phyloP scores from a whole-genome alignment of 768 basidiomycete species.

The Fomitopsis serialis region DNA sequence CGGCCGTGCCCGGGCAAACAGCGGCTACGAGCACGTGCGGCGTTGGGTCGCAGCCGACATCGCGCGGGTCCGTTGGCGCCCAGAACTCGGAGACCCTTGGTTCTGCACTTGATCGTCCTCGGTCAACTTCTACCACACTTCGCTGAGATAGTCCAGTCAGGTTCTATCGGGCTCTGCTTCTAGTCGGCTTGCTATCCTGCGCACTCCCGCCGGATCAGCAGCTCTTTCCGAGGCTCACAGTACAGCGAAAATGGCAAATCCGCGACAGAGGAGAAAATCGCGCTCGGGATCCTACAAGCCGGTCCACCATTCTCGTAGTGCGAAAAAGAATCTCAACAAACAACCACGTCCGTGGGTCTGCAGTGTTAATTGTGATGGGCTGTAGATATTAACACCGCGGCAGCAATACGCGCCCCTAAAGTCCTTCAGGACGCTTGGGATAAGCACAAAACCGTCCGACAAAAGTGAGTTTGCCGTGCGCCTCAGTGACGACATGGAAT shows the following conservation, averaged over 20 bases:
- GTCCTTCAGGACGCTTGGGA: conserved; percentile 85
- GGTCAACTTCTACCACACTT: not conserved
- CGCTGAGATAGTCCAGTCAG: too few relatives aligned
- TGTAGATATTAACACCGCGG: not conserved
- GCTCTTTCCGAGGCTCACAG: not conserved
- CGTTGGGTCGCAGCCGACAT: not conserved
- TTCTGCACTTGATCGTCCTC: not conserved
- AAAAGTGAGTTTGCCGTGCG: conserved; percentile 62
- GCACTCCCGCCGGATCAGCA: not conserved
- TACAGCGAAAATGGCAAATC: conserved; percentile 71
- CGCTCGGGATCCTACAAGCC: conserved; percentile 72
- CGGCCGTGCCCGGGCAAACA: not conserved
- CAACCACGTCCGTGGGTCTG: conserved; percentile 53
- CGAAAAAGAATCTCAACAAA: conserved; percentile 75
- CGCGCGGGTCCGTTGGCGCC: not conserved
- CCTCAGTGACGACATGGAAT: not conserved
- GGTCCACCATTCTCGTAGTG: conserved; percentile 68
- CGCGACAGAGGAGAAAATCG: conserved; percentile 84
- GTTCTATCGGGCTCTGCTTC: too few relatives aligned
- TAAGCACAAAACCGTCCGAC: conserved; percentile 76
- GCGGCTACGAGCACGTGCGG: not conserved
- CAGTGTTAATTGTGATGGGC: not conserved
- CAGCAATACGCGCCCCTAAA: conserved; percentile 79
- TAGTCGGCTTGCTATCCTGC: not conserved
- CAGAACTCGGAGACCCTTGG: not conserved